These are phyloP conservation scores for Dryas drummondii DNA, from an alignment of 306 rosid genomes.

Conservation along the genomic window DNA sequence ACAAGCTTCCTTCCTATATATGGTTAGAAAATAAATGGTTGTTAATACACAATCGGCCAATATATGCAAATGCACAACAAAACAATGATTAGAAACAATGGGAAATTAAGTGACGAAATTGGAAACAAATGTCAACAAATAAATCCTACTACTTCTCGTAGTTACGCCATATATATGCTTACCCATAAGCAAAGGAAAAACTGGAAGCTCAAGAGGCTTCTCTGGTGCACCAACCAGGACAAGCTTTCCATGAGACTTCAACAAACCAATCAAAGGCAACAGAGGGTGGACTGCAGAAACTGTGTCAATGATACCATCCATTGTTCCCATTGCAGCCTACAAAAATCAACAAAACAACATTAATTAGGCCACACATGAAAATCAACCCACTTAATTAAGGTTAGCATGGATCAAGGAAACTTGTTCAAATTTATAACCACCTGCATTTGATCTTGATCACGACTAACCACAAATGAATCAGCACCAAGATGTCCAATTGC, in stretches of 20 bases:
- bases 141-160: too few species aligned
- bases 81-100: too few species aligned
- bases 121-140: too few species aligned
- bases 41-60: too few species aligned
- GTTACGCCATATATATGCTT: neutral
- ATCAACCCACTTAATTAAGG: too few species aligned
- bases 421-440: neutral
- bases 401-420: too few species aligned
- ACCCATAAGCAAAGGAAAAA: constrained; percentile 33
- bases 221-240: constrained; percentile 33
- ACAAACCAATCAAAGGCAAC: constrained; percentile 12
- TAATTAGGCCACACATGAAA: too few species aligned
- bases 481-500: neutral
- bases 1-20: constrained; percentile 13
- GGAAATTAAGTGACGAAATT: too few species aligned
- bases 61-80: too few species aligned
- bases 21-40: too few species aligned
- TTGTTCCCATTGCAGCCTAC: constrained; percentile 28
- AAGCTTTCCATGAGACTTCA: constrained; percentile 33
- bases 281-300: constrained; percentile 32
- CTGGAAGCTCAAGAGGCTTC: constrained; percentile 29
- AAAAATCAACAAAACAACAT: neutral
- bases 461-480: constrained; percentile 11
- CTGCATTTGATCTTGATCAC: constrained; percentile 16
- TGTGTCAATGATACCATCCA: constrained; percentile 40